These are phyloP conservation scores for Xylariaceae sp. DNA, from an alignment of 2,329 filamentous ascomycete genomes.

Conservation along the genomic window DNA sequence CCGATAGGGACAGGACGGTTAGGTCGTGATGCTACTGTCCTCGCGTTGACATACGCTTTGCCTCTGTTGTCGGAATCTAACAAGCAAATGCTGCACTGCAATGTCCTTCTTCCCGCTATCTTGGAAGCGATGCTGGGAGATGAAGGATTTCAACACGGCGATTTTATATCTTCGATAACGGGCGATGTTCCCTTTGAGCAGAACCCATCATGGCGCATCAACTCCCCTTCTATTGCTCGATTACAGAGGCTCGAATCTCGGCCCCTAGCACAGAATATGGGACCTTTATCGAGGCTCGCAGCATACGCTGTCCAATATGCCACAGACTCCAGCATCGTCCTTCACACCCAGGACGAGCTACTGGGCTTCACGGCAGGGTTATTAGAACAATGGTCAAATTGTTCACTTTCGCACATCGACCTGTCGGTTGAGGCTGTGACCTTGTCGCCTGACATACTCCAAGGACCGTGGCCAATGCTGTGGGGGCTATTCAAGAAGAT, in stretches of 20 bases:
- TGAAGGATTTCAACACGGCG: constrained; percentile 75
- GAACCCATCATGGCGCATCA: constrained; percentile 66
- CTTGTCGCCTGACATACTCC: constrained; percentile 66
- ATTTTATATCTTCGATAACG: constrained; percentile 73
- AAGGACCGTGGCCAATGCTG: constrained; percentile 68
- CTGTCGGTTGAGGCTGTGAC: constrained; percentile 63
- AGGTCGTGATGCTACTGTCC: constrained; percentile 58
- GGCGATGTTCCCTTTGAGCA: constrained; percentile 63
- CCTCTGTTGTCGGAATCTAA: constrained; percentile 67
- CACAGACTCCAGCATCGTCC: constrained; percentile 45
- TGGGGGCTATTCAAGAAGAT: constrained; percentile 77
- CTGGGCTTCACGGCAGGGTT: constrained; percentile 68
- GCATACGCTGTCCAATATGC: constrained; percentile 65
- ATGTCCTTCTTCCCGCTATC: constrained; percentile 70
- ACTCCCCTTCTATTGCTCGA: constrained; percentile 61
- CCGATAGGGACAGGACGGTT: constrained; percentile 44
- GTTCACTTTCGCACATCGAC: constrained; percentile 74
- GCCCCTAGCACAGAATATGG: constrained; percentile 68
- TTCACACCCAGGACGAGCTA: constrained; percentile 62
- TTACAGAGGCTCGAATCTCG: constrained; percentile 61
- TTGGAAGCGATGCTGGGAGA: constrained; percentile 68
- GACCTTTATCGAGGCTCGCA: constrained; percentile 66
- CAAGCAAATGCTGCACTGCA: constrained; percentile 63
- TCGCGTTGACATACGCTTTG: constrained; percentile 78
- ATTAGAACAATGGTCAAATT: constrained; percentile 72